Base-by-base conservation (phyloP, 1,139 yeast genomes). In the Sugiyamaella paludigena region DNA sequence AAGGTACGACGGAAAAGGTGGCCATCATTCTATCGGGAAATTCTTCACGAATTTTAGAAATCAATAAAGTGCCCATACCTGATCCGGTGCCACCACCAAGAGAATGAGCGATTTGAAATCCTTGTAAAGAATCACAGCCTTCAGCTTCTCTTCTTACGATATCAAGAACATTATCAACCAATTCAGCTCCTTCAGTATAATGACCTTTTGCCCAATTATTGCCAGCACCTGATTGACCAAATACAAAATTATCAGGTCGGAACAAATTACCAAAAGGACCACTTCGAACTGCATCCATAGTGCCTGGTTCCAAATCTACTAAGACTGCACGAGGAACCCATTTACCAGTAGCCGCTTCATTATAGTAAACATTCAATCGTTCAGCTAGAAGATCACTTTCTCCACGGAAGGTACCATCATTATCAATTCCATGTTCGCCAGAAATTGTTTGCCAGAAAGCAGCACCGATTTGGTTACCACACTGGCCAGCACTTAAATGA, bases 391-490 rank as follows among this genome's bases (percentile, higher is more conserved):
- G 53, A 43, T 69, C 64, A 51, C 57, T 55, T 39, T 58, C 60
- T 12, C 70, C 71, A 12, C 47, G 58, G 55, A 62, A 67, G 36
- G 55, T 57, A 45, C 98, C 98, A 57, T 82, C 77, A 62, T 78
- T 78, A 67, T 88, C 97, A 65, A 92, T 80, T 41, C 97, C 97
- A 66, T 92, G 98, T 73, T 92, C 98, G 57, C 88, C 94, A 75
- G 95, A 85, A 65, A 92, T 92, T 48, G 97, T 88, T 75, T 91
- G 95, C 70, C 97, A 88, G 68, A 88, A 88, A 52, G 96, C 96
- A 60, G 96, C 95, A 73, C 97, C 91, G 64, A 92, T 89, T 76
- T 92, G 98, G 82, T 92, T 92, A 83, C 98, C 98, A 83, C 98
- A 92, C 77, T 91, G 98, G 73, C 98, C 98, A 51, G 97, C 85